Evolutionary conservation across 2,329 filamentous ascomycete genomes (phyloP), one percentile per base, ranked within the genome.

Genomic region (Cryphonectria parasitica): DNA sequence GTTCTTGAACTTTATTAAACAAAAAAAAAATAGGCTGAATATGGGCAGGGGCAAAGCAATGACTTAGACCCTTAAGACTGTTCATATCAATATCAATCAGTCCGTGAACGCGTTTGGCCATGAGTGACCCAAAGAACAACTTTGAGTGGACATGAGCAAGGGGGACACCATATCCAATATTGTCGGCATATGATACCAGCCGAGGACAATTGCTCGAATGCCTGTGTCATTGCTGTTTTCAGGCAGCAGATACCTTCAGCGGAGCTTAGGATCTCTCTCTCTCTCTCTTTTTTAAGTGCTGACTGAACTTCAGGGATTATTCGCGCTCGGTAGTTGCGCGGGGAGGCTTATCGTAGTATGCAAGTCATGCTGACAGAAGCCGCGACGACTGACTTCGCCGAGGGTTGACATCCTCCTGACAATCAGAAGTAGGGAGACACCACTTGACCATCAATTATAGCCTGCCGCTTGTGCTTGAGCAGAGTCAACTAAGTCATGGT

Each of bases 221-320:
- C 2, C 34, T 61, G 31, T 7, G 22, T 19, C 22, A 6, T 36
- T 31, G 31, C 15, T 31, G 25, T 2, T 31, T 19, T 7, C 54
- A 15, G 45, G 13, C 13, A 31, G 13, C 19, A 31, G 28, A 58
- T 11, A 8, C 25, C 54, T 58, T 31, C 28, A 19, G 13, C 15
- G 17, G 28, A 19, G 45, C 45, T 1, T 19, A 49, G 22, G 39
- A n/a, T 43, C 65, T 61, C 49, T n/a, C n/a, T n/a, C n/a, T n/a
- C n/a, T n/a, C n/a, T n/a, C n/a, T 8, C n/a, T 52, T 63, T 68
- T 63, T 71, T 52, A 31, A n/a, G 65, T 71, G 66, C 69, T 71
- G 52, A 65, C 52, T 49, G 66, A 11, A 63, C 8, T 36, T 49
- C 49, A 31, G 17, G 52, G 54, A 34, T 31, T 5, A 13, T 19